Conservation (phyloP, 2,329 filamentous ascomycete species). For the Cadophora gregata region DNA sequence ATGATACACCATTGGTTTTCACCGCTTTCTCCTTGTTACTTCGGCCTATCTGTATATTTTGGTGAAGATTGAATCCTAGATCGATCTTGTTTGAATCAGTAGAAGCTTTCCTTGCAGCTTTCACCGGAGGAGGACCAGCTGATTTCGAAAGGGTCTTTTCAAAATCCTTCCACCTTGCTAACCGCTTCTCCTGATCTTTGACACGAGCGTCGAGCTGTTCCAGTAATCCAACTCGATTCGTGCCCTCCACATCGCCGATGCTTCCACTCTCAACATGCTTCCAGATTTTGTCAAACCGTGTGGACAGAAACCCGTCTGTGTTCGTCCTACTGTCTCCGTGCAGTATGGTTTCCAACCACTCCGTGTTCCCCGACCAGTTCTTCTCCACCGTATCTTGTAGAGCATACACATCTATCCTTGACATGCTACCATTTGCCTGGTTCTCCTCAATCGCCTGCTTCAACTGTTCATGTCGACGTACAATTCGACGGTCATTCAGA, state of each 20-base stretch:
- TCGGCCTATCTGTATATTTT: slow-evolving; percentile 52
- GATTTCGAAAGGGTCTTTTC: slow-evolving; percentile 46
- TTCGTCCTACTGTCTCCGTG: slow-evolving; percentile 65
- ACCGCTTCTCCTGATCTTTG: slow-evolving; percentile 66
- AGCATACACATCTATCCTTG: slow-evolving; percentile 45
- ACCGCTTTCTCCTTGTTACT: slow-evolving; percentile 40
- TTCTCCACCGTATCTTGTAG: slow-evolving; percentile 67
- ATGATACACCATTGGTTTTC: slow-evolving; percentile 21
- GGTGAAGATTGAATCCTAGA: slow-evolving; percentile 60
- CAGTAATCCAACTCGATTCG: slow-evolving; percentile 58
- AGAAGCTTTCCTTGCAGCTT: slow-evolving; percentile 32
- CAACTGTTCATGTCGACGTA: slow-evolving; percentile 57
- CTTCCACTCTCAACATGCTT: slow-evolving; percentile 65
- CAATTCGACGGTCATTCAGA: slow-evolving; percentile 64
- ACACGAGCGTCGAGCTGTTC: slow-evolving; percentile 75
- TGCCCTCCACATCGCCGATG: slow-evolving; percentile 61
- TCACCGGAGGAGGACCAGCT: slow-evolving; percentile 32
- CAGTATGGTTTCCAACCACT: slow-evolving; percentile 75
- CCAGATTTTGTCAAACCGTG: slow-evolving; percentile 76
- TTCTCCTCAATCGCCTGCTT: slow-evolving; percentile 42
- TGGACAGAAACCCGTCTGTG: slow-evolving; percentile 68
- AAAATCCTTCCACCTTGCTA: slow-evolving; percentile 78
- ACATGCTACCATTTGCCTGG: slow-evolving; percentile 32
- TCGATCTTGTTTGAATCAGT: slow-evolving; percentile 47
- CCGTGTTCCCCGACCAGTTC: slow-evolving; percentile 80